Conservation (phyloP, 108 stramenopile species). For the Skeletonema potamos region DNA sequence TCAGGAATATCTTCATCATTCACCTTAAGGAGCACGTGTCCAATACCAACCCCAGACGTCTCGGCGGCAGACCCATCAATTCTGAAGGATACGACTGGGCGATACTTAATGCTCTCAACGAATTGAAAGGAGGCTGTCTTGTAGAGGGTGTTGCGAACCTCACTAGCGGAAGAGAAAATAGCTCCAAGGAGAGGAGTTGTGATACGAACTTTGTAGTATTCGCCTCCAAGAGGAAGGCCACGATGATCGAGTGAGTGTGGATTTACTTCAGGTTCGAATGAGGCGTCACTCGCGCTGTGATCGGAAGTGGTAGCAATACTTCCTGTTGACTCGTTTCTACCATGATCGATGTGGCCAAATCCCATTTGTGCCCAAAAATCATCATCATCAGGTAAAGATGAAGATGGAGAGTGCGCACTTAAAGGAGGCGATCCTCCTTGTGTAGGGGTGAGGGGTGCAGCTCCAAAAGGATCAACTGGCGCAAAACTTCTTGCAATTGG, state of each 20-base stretch:
- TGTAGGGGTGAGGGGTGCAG: background rate
- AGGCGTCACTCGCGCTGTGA: background rate
- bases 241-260: slow-evolving; percentile 20
- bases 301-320: background rate
- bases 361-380: slow-evolving; percentile 36
- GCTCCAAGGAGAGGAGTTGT: slow-evolving; percentile 21
- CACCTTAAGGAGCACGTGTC: slow-evolving; percentile 30
- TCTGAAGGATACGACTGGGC: slow-evolving; percentile 37
- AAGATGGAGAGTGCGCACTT: background rate
- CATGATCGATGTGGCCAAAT: slow-evolving; percentile 10
- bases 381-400: slow-evolving; percentile 2
- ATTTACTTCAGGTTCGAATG: background rate
- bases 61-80: slow-evolving; percentile 28
- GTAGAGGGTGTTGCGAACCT: slow-evolving; percentile 18
- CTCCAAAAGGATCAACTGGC: slow-evolving; percentile 5
- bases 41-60: slow-evolving; percentile 22
- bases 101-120: slow-evolving; percentile 14
- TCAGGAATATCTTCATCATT: slow-evolving; percentile 14
- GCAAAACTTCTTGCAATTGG: background rate
- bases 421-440: background rate
- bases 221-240: slow-evolving; percentile 23
- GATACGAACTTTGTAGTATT: slow-evolving; percentile 34
- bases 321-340: background rate
- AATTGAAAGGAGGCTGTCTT: slow-evolving; percentile 5
- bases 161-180: slow-evolving; percentile 26